These are phyloP conservation scores for Diaporthe sp. DNA, from an alignment of 2,329 filamentous ascomycete species.

Conservation along the genomic window DNA sequence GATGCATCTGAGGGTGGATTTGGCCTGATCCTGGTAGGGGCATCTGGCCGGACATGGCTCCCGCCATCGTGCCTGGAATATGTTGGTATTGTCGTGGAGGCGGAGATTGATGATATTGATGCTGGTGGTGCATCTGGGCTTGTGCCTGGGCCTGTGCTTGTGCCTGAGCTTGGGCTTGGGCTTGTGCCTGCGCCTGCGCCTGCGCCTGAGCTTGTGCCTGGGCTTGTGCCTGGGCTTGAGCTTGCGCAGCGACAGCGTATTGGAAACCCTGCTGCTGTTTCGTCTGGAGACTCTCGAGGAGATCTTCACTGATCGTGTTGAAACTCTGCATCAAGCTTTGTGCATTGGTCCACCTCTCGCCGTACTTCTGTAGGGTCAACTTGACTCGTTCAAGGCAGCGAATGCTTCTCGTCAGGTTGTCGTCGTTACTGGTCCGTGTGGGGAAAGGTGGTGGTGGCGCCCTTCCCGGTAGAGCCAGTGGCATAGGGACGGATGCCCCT, in stretches of 20 bases:
- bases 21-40: constrained; percentile 32
- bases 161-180: constrained; percentile 32
- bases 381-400: constrained; percentile 68
- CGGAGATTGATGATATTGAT: constrained; percentile 30
- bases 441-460: constrained; percentile 68
- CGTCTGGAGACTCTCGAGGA: constrained; percentile 59
- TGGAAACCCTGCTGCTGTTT: constrained; percentile 51
- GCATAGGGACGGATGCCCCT: constrained; percentile 61
- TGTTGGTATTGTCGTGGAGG: constrained; percentile 37
- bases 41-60: constrained; percentile 35
- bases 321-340: constrained; percentile 67
- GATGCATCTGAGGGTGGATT: constrained; percentile 37
- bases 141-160: constrained; percentile 46
- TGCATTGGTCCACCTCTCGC: constrained; percentile 72
- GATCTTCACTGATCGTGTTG: constrained; percentile 62
- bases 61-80: constrained; percentile 33
- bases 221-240: constrained; percentile 44
- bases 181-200: constrained; percentile 10
- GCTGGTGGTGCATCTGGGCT: constrained; percentile 38
- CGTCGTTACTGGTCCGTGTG: constrained; percentile 56
- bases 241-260: constrained; percentile 51
- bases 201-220: constrained; percentile 33
- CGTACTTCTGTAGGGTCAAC: constrained; percentile 68
- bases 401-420: constrained; percentile 70
- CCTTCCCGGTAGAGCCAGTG: constrained; percentile 59